Base-by-base conservation (phyloP, 2,329 filamentous ascomycete species). In the Aspergillus brunneoviolaceus region DNA sequence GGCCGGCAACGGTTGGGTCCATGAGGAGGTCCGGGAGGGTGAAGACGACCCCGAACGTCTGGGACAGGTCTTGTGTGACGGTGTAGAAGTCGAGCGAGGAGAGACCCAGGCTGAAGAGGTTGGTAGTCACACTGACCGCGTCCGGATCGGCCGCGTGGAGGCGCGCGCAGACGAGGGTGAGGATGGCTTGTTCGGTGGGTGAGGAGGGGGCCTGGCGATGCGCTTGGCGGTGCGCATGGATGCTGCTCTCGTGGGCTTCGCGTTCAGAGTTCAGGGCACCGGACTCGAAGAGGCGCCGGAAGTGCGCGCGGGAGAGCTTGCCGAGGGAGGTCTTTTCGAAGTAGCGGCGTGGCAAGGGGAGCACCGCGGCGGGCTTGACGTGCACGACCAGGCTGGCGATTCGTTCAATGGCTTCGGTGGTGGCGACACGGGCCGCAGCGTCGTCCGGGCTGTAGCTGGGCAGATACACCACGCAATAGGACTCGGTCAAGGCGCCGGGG, bases 381-480 rank as follows among this genome's bases (percentile, higher is more conserved):
- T 49, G 51, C 9, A 55, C 60, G 21, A 51, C 16, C 25, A 61
- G 54, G 12, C 60, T 55, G 12, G 55, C 59, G 6, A 55, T 33
- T 16, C 49, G 52, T 7, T 51, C 33, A n/a, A 65, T 64, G 4
- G 55, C 55, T n/a, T 57, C 50, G 10, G 52, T 25, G 3, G 65
- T 64, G 23, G 50, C 49, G 16, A 53, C 55, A 4, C 63, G 58
- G 6, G 61, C 27, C 3, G n/a, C 39, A 9, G 25, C 35, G 27
- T 66, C 61, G 29, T 60, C 60, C 1, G 49, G 35, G 4, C 47
- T 25, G 39, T 60, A 67, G 7, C 31, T 60, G 2, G 74, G 77
- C 12, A 71, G 63, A 61, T 79, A 82, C 4, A 76, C 70, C 5
- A 82, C 67, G 9, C 67, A 72, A 9, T 81, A 61, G 12, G 67